Percentiles rank a stretch among this genome's conserved stretches.
phyloP scores from a whole-genome alignment of 306 rosid species.

The Malus fusca region DNA sequence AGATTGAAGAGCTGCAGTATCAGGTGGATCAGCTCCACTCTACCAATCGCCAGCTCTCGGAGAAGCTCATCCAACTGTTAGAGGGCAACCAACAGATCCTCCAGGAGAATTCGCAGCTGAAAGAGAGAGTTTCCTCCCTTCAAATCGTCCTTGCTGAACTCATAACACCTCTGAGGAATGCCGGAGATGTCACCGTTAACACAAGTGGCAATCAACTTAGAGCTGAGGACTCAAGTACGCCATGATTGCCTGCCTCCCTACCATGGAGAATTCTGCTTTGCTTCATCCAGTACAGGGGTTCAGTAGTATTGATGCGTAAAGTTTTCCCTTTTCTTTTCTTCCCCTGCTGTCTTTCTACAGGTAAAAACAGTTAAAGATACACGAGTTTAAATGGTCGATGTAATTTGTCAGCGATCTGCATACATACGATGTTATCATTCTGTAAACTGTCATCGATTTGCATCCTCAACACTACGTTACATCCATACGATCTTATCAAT shows the following conservation, averaged over 20 bases:
- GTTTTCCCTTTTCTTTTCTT: background rate
- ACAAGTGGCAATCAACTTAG: constrained; percentile 2
- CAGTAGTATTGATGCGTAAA: background rate
- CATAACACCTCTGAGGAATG: constrained; percentile 17
- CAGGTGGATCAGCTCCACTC: constrained; percentile 29
- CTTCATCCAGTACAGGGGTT: background rate
- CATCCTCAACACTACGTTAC: background rate
- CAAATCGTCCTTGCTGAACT: constrained; percentile 27
- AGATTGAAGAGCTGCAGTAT: constrained; percentile 29
- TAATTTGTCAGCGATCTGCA: background rate
- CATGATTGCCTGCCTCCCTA: background rate
- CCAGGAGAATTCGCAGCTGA: constrained; percentile 41
- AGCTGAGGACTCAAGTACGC: constrained; percentile 7
- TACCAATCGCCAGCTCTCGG: constrained; percentile 31
- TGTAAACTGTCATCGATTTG: background rate
- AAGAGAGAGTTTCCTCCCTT: constrained; percentile 38
- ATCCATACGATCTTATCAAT: background rate
- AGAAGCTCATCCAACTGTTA: constrained; percentile 29
- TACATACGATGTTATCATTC: background rate
- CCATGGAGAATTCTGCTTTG: background rate
- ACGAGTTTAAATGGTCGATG: background rate
- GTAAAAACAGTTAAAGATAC: background rate
- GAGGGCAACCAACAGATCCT: constrained; percentile 41
- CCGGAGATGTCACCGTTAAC: constrained; percentile 13
- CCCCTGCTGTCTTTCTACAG: too few species aligned